Evolutionary conservation across 2,329 filamentous ascomycete genomes (phyloP).

Genomic region (Colletotrichum phormii): DNA sequence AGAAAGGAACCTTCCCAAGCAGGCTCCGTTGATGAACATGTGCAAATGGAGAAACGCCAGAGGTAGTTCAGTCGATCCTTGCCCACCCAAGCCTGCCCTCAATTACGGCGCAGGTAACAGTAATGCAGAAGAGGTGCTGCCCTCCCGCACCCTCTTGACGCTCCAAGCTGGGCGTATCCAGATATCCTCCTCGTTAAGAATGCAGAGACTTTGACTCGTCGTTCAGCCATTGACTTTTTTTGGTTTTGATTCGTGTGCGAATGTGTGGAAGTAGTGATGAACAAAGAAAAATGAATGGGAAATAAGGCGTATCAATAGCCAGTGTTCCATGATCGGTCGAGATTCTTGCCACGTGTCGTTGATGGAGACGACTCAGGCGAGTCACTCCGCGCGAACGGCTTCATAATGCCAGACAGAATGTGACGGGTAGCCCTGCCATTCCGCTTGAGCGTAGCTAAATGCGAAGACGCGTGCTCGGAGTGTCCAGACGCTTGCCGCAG

Average conservation of each 20-base stretch:
- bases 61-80: not conserved
- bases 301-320: not conserved
- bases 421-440: conserved; percentile 52
- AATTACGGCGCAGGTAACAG: conserved; percentile 6
- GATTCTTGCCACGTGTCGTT: conserved; percentile 26
- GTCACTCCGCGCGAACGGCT: conserved; percentile 54
- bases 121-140: conserved; percentile 9
- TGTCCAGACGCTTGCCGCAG: conserved; percentile 37
- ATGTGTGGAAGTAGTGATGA: conserved; percentile 5
- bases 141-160: conserved; percentile 12
- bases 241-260: conserved; percentile 5
- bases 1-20: not conserved
- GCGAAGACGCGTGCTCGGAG: conserved; percentile 38
- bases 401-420: conserved; percentile 58
- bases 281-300: not conserved
- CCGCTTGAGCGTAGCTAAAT: conserved; percentile 45
- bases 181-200: conserved; percentile 25
- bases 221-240: conserved; percentile 19
- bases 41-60: conserved; percentile 26
- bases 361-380: conserved; percentile 49
- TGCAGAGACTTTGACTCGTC: conserved; percentile 19
- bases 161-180: conserved; percentile 27
- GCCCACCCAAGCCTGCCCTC: conserved; percentile 4
- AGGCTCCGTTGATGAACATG: not conserved
- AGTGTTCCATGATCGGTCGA: conserved; percentile 31